phyloP scores from a whole-genome alignment of 306 rosid species.

The Trichosanthes cucumerina region DNA sequence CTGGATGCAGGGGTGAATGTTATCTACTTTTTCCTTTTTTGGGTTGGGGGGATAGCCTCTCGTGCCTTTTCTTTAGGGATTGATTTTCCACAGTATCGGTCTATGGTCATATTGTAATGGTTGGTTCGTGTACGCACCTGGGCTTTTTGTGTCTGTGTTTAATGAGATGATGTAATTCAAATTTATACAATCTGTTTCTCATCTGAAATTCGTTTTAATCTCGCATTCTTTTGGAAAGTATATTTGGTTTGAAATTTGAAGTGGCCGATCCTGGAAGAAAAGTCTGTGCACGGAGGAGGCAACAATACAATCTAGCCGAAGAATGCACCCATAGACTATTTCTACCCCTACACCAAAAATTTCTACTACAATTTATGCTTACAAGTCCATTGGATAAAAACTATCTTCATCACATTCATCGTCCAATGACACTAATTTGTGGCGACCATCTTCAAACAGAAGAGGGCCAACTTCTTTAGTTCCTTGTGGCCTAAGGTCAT shows the following conservation, averaged over 20 bases:
- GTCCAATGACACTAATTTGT: constrained; percentile 25
- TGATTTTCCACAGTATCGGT: not conserved
- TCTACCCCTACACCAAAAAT: too few species aligned
- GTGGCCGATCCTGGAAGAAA: not conserved
- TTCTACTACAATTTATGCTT: not conserved
- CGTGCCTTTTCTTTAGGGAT: constrained; percentile 3
- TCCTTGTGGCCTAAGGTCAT: constrained; percentile 48
- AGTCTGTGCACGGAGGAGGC: not conserved
- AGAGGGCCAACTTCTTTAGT: constrained; percentile 42
- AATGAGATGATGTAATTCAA: not conserved
- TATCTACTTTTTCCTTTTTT: constrained; percentile 41
- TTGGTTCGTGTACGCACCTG: not conserved
- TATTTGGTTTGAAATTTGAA: not conserved
- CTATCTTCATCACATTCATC: constrained; percentile 25
- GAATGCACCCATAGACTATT: not conserved
- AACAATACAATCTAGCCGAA: not conserved
- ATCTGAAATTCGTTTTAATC: not conserved
- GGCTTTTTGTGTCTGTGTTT: not conserved
- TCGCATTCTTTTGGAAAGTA: not conserved
- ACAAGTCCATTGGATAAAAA: constrained; percentile 31
- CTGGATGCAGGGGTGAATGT: constrained; percentile 80
- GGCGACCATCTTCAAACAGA: constrained; percentile 43
- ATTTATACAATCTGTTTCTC: not conserved
- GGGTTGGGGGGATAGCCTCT: constrained; percentile 4
- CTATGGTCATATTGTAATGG: not conserved